These are phyloP conservation scores for Durio zibethinus DNA, from an alignment of 345 rosid species.

Conservation along the genomic window DNA sequence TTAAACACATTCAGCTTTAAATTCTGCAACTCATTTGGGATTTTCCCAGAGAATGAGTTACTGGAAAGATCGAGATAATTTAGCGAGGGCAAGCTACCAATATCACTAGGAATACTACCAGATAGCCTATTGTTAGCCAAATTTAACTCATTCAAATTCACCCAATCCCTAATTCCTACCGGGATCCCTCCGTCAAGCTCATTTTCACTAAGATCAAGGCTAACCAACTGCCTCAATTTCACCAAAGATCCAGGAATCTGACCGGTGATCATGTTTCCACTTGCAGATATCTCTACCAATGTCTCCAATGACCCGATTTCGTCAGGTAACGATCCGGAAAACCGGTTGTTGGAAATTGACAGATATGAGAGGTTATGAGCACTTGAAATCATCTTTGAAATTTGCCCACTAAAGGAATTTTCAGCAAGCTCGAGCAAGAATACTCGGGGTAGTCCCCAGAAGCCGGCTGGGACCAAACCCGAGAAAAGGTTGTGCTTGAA, in stretches of 20 bases:
- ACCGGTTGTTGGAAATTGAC: constrained; percentile 52
- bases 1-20: constrained; percentile 77
- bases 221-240: constrained; percentile 45
- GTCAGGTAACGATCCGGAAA: constrained; percentile 56
- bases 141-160: constrained; percentile 70
- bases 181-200: constrained; percentile 69
- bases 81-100: constrained; percentile 67
- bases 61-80: constrained; percentile 87
- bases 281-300: constrained; percentile 53
- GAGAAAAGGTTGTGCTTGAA: constrained; percentile 52
- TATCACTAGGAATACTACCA: constrained; percentile 59
- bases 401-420: constrained; percentile 55
- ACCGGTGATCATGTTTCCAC: constrained; percentile 46
- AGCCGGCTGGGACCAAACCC: constrained; percentile 50
- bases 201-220: constrained; percentile 66
- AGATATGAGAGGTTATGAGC: constrained; percentile 67
- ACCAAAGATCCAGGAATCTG: constrained; percentile 52
- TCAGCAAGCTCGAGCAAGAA: constrained; percentile 61
- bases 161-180: constrained; percentile 41
- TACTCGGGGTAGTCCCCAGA: constrained; percentile 75
- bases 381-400: constrained; percentile 39
- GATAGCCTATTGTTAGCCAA: constrained; percentile 62
- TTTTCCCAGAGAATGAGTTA: constrained; percentile 60
- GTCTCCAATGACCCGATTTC: constrained; percentile 49
- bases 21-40: constrained; percentile 67